Conservation (phyloP, 805 yeast species). For the Candida ascalaphidarum region DNA sequence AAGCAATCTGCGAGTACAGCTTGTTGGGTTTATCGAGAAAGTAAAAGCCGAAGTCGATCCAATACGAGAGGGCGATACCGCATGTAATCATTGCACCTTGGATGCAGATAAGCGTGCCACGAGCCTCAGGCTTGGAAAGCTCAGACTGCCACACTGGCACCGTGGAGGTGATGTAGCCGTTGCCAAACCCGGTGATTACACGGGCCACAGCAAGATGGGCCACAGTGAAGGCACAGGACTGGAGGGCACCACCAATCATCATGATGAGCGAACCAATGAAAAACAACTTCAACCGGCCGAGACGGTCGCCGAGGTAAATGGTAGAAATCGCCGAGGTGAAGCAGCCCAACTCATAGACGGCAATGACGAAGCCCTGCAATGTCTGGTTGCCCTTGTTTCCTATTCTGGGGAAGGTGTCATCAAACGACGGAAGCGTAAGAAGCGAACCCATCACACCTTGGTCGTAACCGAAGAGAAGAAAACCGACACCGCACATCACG, state of each 20-base stretch:
- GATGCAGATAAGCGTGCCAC: constrained; percentile 21
- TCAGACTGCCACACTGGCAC: constrained; percentile 30
- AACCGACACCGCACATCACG: constrained; percentile 8
- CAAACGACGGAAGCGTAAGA: constrained; percentile 11
- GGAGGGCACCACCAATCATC: constrained; percentile 15
- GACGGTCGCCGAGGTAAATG: constrained; percentile 12
- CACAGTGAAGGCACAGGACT: constrained; percentile 11
- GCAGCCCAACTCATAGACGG: constrained; percentile 14
- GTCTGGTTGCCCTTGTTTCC: constrained; percentile 9
- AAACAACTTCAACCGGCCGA: constrained; percentile 13
- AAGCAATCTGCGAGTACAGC: too few species aligned
- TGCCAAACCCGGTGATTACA: constrained; percentile 24
- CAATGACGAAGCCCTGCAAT: constrained; percentile 13
- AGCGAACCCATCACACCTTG: constrained; percentile 33
- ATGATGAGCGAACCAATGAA: constrained; percentile 12
- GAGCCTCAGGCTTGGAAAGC: constrained; percentile 22
- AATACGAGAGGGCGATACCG: constrained; percentile 23
- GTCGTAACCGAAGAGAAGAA: constrained; percentile 35
- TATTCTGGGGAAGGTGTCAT: constrained; percentile 9
- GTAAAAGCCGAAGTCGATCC: constrained; percentile 28
- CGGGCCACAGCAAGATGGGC: constrained; percentile 23
- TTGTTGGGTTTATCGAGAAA: constrained; percentile 16
- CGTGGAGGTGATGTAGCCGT: constrained; percentile 26
- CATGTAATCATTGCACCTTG: constrained; percentile 19
- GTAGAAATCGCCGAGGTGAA: constrained; percentile 12